Conservation (phyloP, 352 stramenopile species). For the Phytophthora constricta region DNA sequence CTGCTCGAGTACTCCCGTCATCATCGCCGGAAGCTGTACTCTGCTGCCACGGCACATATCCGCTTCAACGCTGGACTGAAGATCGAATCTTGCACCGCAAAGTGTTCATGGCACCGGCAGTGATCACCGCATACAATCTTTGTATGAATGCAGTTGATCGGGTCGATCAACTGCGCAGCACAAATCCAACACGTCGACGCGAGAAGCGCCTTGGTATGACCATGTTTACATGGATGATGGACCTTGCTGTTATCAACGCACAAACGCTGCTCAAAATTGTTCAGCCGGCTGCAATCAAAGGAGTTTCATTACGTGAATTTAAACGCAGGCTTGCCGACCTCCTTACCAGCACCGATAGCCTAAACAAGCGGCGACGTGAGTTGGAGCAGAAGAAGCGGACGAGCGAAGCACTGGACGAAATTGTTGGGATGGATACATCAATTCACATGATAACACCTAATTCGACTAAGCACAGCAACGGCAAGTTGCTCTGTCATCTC, state of each 20-base stretch:
- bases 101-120: constrained; percentile 4
- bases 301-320: constrained; percentile 7
- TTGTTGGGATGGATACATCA: no score
- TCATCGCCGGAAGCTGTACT: constrained; percentile 5
- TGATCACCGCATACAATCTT: constrained; percentile 14
- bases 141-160: constrained; percentile 14
- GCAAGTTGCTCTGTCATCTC: constrained; percentile 11
- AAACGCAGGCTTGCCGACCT: background rate
- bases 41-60: constrained; percentile 22
- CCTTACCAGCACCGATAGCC: no score
- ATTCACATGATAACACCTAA: no score
- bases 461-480: no score
- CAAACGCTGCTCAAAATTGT: constrained; percentile 6
- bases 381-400: no score
- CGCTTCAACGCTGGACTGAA: constrained; percentile 12
- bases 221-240: no score
- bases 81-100: constrained; percentile 18
- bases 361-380: no score
- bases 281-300: background rate
- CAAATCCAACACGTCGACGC: no score
- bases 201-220: no score
- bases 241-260: no score
- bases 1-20: background rate
- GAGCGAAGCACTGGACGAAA: no score
- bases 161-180: no score